Conservation (phyloP, 352 stramenopile genomes). For the Thalassiosira oceanica region DNA sequence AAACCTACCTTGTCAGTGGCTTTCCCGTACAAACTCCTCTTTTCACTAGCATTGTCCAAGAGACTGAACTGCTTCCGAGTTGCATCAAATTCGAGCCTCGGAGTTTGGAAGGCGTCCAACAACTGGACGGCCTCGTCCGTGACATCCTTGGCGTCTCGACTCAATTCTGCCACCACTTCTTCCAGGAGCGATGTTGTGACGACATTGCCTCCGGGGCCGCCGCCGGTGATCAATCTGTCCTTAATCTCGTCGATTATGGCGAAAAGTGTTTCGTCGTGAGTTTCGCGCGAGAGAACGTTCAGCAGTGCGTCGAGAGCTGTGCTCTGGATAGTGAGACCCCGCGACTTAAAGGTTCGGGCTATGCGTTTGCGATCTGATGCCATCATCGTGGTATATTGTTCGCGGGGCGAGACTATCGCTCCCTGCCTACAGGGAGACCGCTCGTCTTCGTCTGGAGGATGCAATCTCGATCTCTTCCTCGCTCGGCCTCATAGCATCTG, state of each 20-base stretch:
- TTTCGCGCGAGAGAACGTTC: slow-evolving; percentile 36
- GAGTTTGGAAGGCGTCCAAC: slow-evolving; percentile 58
- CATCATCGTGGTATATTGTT: too few species aligned
- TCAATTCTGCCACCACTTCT: slow-evolving; percentile 29
- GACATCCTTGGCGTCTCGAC: slow-evolving; percentile 22
- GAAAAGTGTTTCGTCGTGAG: slow-evolving; percentile 8
- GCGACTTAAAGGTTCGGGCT: slow-evolving; percentile 46
- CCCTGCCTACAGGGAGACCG: too few species aligned
- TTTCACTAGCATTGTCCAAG: too few species aligned
- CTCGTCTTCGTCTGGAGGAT: too few species aligned
- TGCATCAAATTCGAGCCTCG: slow-evolving; percentile 55
- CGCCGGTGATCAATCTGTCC: slow-evolving; percentile 5
- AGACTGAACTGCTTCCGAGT: slow-evolving; percentile 65
- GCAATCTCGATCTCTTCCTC: too few species aligned
- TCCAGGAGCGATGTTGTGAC: slow-evolving; percentile 32
- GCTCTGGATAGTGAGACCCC: slow-evolving; percentile 40
- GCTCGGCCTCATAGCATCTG: too few species aligned
- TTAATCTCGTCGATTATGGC: slow-evolving; percentile 47
- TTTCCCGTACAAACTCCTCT: too few species aligned
- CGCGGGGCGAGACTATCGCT: too few species aligned
- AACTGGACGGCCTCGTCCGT: slow-evolving; percentile 43
- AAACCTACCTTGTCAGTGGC: too few species aligned
- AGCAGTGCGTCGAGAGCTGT: slow-evolving; percentile 46
- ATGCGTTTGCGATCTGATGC: too few species aligned
- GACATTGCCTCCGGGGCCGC: not conserved